A percentile compares a stretch with the other conserved stretches of the same genome.
These are phyloP conservation scores for Neurospora sp. DNA, from an alignment of 495 filamentous ascomycete species.

Conservation along the genomic window DNA sequence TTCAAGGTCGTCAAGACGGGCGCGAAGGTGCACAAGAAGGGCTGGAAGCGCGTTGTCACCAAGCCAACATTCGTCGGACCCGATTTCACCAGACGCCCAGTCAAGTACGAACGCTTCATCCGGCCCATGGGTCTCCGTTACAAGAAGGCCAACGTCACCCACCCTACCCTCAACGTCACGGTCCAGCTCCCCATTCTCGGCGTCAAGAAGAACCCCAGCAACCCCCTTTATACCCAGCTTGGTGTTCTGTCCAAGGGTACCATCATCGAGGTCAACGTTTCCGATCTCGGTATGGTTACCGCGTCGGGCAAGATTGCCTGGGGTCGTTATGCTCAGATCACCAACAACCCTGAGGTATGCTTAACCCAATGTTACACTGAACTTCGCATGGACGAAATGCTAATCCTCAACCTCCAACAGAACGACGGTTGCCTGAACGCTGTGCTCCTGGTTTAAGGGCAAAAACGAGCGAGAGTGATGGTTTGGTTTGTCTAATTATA, in stretches of 20 bases:
- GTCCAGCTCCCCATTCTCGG: slow-evolving; percentile 87
- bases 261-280: slow-evolving; percentile 92
- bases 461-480: neutral
- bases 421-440: slow-evolving; percentile 38
- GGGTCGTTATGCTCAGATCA: slow-evolving; percentile 64
- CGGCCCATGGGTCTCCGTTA: slow-evolving; percentile 76
- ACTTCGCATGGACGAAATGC: neutral
- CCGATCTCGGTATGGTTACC: slow-evolving; percentile 85
- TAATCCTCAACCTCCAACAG: slow-evolving; percentile 2
- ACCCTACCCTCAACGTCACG: slow-evolving; percentile 33
- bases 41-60: slow-evolving; percentile 95
- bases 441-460: slow-evolving; percentile 28
- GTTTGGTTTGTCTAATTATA: neutral
- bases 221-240: slow-evolving; percentile 83
- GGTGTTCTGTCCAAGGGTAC: slow-evolving; percentile 93
- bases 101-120: slow-evolving; percentile 72
- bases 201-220: slow-evolving; percentile 98
- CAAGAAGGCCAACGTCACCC: slow-evolving; percentile 90
- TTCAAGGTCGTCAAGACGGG: slow-evolving; percentile 97
- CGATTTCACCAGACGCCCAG: slow-evolving; percentile 80
- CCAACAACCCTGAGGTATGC: slow-evolving; percentile 53
- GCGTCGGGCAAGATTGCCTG: slow-evolving; percentile 88
- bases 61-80: slow-evolving; percentile 57
- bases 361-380: neutral
- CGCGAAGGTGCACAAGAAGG: slow-evolving; percentile 50